Conservation (phyloP, 208 protist species). For the Trypanosoma melophagium region DNA sequence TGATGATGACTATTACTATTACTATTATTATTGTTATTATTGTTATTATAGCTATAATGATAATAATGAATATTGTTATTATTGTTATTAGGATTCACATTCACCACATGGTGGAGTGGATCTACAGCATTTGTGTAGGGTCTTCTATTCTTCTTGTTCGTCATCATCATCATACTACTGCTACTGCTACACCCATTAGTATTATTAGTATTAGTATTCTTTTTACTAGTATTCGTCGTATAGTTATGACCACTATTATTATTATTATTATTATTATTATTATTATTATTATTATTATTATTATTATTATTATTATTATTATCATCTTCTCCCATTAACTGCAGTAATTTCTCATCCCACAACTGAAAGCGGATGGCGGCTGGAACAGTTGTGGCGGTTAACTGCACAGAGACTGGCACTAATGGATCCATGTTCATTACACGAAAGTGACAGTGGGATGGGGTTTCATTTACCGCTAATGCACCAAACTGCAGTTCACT, state of each 20-base stretch:
- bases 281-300: not conserved
- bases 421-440: conserved; percentile 42
- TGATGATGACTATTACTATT: too few species aligned
- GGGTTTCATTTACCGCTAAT: conserved; percentile 69
- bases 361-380: conserved; percentile 51
- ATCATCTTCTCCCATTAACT: not conserved
- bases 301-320: not conserved
- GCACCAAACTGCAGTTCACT: conserved; percentile 52
- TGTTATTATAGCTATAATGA: too few species aligned
- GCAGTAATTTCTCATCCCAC: conserved; percentile 38
- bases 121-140: too few species aligned
- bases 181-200: too few species aligned
- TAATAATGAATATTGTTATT: too few species aligned
- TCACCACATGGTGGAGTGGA: too few species aligned
- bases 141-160: too few species aligned
- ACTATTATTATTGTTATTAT: too few species aligned
- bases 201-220: not conserved
- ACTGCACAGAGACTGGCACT: conserved; percentile 34
- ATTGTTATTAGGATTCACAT: too few species aligned
- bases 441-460: conserved; percentile 46
- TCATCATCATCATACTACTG: too few species aligned
- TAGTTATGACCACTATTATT: not conserved
- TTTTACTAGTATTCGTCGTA: not conserved
- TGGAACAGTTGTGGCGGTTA: conserved; percentile 32
- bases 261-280: not conserved